Evolutionary conservation across 352 stramenopile genomes (phyloP).

Genomic region (Phytophthora foliorum): DNA sequence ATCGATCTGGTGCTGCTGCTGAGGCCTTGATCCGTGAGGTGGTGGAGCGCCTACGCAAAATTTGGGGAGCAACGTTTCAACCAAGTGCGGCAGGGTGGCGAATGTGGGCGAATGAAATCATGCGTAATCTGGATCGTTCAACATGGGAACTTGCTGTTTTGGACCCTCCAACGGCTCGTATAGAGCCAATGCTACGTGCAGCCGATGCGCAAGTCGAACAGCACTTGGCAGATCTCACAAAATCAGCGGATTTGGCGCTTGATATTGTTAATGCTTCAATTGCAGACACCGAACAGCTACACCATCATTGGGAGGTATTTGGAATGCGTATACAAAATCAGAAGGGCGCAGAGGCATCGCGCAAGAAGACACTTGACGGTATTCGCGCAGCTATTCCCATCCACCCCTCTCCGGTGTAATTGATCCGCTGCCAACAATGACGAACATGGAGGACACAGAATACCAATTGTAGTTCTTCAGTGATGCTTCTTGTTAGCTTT

Average conservation of each 20-base stretch:
- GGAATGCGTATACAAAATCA: background rate
- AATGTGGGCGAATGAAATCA: slow-evolving; percentile 20
- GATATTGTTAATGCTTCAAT: slow-evolving; percentile 11
- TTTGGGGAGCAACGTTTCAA: slow-evolving; percentile 15
- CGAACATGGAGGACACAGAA: slow-evolving; percentile 6
- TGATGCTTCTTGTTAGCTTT: background rate
- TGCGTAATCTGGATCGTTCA: slow-evolving; percentile 11
- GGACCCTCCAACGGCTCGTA: background rate
- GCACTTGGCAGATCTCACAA: background rate
- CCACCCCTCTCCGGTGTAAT: background rate
- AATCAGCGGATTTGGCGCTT: background rate
- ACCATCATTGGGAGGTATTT: slow-evolving; percentile 4
- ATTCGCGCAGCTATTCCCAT: background rate
- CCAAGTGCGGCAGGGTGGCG: background rate
- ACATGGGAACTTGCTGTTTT: slow-evolving; percentile 5
- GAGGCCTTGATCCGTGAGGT: slow-evolving; percentile 2
- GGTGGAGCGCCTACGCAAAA: background rate
- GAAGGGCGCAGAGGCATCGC: background rate
- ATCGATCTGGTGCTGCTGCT: background rate
- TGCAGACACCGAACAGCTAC: slow-evolving; percentile 1
- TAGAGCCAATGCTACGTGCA: background rate
- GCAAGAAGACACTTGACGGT: slow-evolving; percentile 1
- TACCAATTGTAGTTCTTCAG: background rate
- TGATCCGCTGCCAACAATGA: slow-evolving; percentile 9
- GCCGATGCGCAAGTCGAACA: background rate